Evolutionary conservation across 2,329 filamentous ascomycete genomes (phyloP).

Genomic region (Emericellopsis cladophorae): DNA sequence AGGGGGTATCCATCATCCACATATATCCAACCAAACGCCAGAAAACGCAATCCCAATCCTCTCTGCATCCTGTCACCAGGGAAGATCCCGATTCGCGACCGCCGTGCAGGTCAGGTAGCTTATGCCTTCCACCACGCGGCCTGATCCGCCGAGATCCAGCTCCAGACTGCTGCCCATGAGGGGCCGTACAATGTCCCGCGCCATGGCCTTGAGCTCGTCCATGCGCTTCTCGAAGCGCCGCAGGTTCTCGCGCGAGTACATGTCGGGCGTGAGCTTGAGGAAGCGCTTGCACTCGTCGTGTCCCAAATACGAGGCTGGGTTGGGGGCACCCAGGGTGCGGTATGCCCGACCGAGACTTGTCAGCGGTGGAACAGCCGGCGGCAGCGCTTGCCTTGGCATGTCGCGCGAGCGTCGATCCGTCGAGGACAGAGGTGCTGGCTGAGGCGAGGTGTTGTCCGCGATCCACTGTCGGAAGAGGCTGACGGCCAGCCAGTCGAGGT

Average conservation of each 20-base stretch:
- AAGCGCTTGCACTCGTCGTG: slow-evolving; percentile 89
- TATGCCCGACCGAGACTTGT: slow-evolving; percentile 61
- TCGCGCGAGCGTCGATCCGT: slow-evolving; percentile 12
- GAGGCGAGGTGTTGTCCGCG: slow-evolving; percentile 74
- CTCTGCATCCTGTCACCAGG: slow-evolving; percentile 21
- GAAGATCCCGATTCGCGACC: slow-evolving; percentile 34
- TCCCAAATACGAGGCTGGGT: slow-evolving; percentile 50
- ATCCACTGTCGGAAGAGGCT: slow-evolving; percentile 87
- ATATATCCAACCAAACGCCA: slow-evolving; percentile 2
- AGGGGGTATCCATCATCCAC: no score
- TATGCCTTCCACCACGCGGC: slow-evolving; percentile 26
- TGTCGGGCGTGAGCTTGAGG: slow-evolving; percentile 66
- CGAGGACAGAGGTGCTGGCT: slow-evolving; percentile 25
- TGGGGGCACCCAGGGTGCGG: slow-evolving; percentile 56
- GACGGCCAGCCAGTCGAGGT: slow-evolving; percentile 81
- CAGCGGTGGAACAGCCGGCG: slow-evolving; percentile 30
- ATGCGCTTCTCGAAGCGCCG: slow-evolving; percentile 75
- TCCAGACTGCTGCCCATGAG: slow-evolving; percentile 79
- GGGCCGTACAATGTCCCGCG: slow-evolving; percentile 70
- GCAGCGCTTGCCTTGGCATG: slow-evolving; percentile 17
- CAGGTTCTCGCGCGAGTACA: slow-evolving; percentile 80
- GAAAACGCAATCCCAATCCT: slow-evolving; percentile 4
- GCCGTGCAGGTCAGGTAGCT: slow-evolving; percentile 38
- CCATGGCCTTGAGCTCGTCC: slow-evolving; percentile 78
- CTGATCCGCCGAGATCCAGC: slow-evolving; percentile 47